Evolutionary conservation across 2,329 filamentous ascomycete species (phyloP).

Genomic region (Parastagonospora avenae): DNA sequence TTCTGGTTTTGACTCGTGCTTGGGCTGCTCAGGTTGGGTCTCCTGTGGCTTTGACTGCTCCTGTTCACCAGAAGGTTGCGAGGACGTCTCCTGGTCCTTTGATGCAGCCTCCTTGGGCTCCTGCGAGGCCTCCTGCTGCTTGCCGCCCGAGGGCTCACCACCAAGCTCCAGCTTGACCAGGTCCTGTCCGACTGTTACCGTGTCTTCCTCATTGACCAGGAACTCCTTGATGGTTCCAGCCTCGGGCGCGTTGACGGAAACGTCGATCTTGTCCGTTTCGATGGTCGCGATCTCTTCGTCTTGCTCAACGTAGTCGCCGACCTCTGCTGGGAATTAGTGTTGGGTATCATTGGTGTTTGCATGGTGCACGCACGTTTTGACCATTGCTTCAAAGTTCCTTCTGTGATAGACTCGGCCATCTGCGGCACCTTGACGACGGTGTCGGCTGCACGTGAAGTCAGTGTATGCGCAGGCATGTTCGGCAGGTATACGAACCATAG

Average conservation of each 20-base stretch:
- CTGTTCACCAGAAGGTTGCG: conserved; percentile 58
- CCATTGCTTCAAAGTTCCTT: conserved; percentile 96
- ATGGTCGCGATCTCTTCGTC: conserved; percentile 99
- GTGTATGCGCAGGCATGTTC: not conserved
- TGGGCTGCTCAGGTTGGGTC: conserved; percentile 45
- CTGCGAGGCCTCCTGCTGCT: conserved; percentile 60
- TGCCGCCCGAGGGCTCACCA: conserved; percentile 57
- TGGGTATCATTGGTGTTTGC: not conserved
- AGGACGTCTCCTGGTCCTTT: conserved; percentile 62
- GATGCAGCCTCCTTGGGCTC: conserved; percentile 66
- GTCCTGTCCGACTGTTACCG: conserved; percentile 91
- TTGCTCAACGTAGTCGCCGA: conserved; percentile 91
- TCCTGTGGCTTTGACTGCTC: conserved; percentile 50
- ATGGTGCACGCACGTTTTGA: conserved; percentile 65
- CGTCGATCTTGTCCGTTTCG: conserved; percentile 99
- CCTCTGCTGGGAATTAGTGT: conserved; percentile 54
- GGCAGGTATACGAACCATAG: conserved; percentile 34
- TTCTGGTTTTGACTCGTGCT: conserved; percentile 48
- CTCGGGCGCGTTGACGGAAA: conserved; percentile 91
- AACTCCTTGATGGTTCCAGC: conserved; percentile 91
- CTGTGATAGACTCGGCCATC: conserved; percentile 98
- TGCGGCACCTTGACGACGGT: conserved; percentile 89
- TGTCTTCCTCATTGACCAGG: conserved; percentile 91
- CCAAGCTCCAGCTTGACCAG: conserved; percentile 81
- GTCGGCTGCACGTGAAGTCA: conserved; percentile 61